phyloP scores from a whole-genome alignment of 495 filamentous ascomycete genomes.

The Penicillium canescens region DNA sequence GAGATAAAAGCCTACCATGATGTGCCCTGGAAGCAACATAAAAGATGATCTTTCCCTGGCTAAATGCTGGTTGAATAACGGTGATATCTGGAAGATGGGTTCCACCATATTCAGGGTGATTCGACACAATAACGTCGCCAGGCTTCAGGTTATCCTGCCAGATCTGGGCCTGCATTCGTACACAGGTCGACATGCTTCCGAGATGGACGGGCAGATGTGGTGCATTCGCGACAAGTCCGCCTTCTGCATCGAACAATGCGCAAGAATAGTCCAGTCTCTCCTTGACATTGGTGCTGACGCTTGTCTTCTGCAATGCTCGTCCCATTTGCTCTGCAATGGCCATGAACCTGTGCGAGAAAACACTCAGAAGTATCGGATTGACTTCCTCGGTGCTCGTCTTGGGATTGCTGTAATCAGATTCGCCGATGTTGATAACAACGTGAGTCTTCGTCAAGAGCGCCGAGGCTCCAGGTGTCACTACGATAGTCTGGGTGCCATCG shows the following conservation, averaged over 20 bases:
- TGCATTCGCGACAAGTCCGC: slow-evolving; percentile 57
- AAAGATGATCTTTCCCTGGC: slow-evolving; percentile 70
- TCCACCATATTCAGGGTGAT: slow-evolving; percentile 91
- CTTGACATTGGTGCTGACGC: slow-evolving; percentile 43
- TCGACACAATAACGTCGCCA: slow-evolving; percentile 91
- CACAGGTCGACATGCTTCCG: slow-evolving; percentile 70
- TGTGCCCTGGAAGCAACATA: slow-evolving; percentile 87
- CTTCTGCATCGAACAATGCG: slow-evolving; percentile 40
- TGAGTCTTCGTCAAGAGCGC: slow-evolving; percentile 28
- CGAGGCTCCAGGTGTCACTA: slow-evolving; percentile 76
- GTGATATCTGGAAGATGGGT: slow-evolving; percentile 91
- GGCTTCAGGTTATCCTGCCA: slow-evolving; percentile 84
- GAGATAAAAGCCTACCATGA: slow-evolving; percentile 55
- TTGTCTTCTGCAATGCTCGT: slow-evolving; percentile 40
- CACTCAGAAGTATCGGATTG: slow-evolving; percentile 83
- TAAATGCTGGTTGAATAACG: slow-evolving; percentile 80
- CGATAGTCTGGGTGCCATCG: slow-evolving; percentile 91
- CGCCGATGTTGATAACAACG: slow-evolving; percentile 32
- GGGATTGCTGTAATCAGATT: slow-evolving; percentile 44
- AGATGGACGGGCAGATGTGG: slow-evolving; percentile 94
- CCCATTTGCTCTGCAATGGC: slow-evolving; percentile 50
- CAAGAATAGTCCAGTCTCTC: slow-evolving; percentile 46
- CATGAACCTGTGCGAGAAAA: slow-evolving; percentile 45
- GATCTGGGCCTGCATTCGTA: slow-evolving; percentile 67
- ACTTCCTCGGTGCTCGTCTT: slow-evolving; percentile 28